Evolutionary conservation across 768 basidiomycete species (phyloP), one percentile per base, ranked within the genome.

Genomic region (Tricholoma hemisulphureum): DNA sequence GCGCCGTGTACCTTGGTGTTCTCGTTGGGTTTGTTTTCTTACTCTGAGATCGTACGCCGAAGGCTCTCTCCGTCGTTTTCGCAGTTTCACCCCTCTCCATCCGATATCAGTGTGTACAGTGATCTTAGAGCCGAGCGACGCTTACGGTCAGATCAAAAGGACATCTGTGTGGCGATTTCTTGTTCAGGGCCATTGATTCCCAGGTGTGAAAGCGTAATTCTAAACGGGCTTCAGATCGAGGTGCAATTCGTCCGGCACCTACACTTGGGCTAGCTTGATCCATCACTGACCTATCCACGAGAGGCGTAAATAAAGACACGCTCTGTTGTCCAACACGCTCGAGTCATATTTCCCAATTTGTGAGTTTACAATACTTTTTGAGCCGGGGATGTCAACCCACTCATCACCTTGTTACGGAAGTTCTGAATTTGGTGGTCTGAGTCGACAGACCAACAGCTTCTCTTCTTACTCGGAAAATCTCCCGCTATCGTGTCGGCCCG

Each of bases 271-370:
- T 24, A 34, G 20, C 8, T 9, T 37, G 13, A 37, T 39, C 20
- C 14, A 39, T 26, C 21, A 54, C n/a, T n/a, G n/a, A 23, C 43
- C 37, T 21, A 18, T 29, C 53, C 53, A 54, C 37, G 26, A 26
- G 53, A 54, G 18, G 13, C 53, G 35, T 41, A 41, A 28, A 53
- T 24, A 53, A 23, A 24, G 35, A 37, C 21, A 39, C 35, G 20
- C 16, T 43, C 31, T n/a, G 10, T 56, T 46, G 23, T 31, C 55
- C 23, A 23, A 37, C 23, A 39, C 34, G 23, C 26, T 52, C 13
- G 57, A 61, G 60, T 61, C 60, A 61, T 53, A 24, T 52, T 53
- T 43, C 57, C 51, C 23, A 24, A 53, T 61, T 31, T 45, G 57
- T 61, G 51, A 51, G 54, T 56, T 29, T 48, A 6, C 10, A 23